A percentile compares a stretch with the other conserved stretches of the same genome.
Evolutionary conservation across 2,329 filamentous ascomycete species (phyloP).

Genomic region (Sclerotinia glacialis): DNA sequence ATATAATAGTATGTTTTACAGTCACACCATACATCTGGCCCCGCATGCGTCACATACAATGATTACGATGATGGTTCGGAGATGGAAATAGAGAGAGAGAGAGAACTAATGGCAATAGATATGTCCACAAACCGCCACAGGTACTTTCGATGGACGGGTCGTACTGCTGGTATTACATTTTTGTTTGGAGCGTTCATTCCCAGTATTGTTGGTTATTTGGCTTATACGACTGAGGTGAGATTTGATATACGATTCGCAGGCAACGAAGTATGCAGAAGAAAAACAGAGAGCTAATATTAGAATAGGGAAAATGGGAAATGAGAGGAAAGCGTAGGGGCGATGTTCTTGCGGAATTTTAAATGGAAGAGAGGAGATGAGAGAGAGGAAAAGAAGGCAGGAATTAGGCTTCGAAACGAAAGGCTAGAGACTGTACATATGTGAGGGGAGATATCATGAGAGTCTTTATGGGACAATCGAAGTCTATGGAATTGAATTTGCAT

Average conservation of each 20-base stretch:
- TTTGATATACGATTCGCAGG: neutral
- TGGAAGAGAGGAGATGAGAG: constrained; percentile 20
- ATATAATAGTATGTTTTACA: constrained; percentile 49
- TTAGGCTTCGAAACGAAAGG: neutral
- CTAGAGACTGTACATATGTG: constrained; percentile 29
- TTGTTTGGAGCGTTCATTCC: constrained; percentile 75
- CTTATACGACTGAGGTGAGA: constrained; percentile 84
- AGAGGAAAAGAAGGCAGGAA: constrained; percentile 14
- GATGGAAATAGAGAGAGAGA: too few relatives aligned
- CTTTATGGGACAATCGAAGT: neutral
- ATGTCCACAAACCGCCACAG: constrained; percentile 83
- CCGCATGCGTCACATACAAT: constrained; percentile 4
- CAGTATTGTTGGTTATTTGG: constrained; percentile 64
- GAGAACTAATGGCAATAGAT: constrained; percentile 45
- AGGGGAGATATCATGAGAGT: constrained; percentile 8
- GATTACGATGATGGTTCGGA: too few relatives aligned
- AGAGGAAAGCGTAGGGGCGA: constrained; percentile 88
- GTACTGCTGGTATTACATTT: constrained; percentile 77
- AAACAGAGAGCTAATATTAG: constrained; percentile 29
- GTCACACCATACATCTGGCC: constrained; percentile 16
- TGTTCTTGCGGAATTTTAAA: constrained; percentile 72
- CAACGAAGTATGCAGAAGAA: neutral
- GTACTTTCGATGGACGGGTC: constrained; percentile 91
- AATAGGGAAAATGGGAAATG: constrained; percentile 79
- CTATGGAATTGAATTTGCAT: constrained; percentile 6